Evolutionary conservation across 306 rosid genomes (phyloP).

Genomic region (Hippophae rhamnoides): DNA sequence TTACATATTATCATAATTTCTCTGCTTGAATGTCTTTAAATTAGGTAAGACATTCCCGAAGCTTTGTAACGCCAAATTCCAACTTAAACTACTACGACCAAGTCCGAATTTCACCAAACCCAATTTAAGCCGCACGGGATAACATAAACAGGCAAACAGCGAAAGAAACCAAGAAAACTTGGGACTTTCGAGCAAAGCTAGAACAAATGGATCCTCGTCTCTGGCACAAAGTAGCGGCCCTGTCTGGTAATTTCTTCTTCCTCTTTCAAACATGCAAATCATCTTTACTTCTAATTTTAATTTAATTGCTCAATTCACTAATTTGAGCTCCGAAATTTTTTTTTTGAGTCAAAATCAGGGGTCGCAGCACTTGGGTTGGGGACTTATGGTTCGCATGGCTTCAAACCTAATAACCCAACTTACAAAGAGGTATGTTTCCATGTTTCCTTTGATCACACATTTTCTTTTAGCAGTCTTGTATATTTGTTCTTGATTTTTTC

Average conservation of each 20-base stretch:
- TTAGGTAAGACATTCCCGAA: too few species aligned
- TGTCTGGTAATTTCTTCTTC: slow-evolving; percentile 44
- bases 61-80: too few species aligned
- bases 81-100: too few species aligned
- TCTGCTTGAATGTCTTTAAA: too few species aligned
- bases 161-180: neutral
- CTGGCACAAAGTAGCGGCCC: slow-evolving; percentile 91
- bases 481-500: neutral
- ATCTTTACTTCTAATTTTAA: neutral
- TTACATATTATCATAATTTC: too few species aligned
- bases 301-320: too few species aligned
- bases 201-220: slow-evolving; percentile 41
- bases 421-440: slow-evolving; percentile 49
- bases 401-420: slow-evolving; percentile 72
- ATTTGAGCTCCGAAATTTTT: neutral
- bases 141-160: neutral
- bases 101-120: neutral
- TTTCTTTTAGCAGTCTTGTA: slow-evolving; percentile 4
- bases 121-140: neutral
- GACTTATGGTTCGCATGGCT: slow-evolving; percentile 73
- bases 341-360: slow-evolving; percentile 38
- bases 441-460: slow-evolving; percentile 3
- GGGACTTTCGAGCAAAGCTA: slow-evolving; percentile 5
- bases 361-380: slow-evolving; percentile 83
- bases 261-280: neutral